Evolutionary conservation across 1,284 basidiomycete species (phyloP), one percentile per base, ranked within the genome.

Genomic region (Tilletia indica): DNA sequence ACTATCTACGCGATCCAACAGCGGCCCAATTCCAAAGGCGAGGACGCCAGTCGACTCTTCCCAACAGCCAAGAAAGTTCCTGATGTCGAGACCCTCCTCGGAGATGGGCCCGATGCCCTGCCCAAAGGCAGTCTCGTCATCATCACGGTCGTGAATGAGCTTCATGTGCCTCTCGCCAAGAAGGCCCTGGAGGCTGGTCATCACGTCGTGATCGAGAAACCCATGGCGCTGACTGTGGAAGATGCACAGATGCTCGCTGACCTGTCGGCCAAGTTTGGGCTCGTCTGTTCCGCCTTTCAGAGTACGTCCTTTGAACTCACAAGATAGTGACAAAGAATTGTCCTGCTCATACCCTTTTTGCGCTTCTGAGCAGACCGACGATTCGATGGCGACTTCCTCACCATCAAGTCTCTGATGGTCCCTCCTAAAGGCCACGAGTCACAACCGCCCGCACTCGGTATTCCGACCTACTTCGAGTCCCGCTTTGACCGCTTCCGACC

Each of bases 171-270:
- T 19, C 79, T 81, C 63, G 82, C 82, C 36, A 78, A 80, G 70
- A 71, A 75, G 9, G 77, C 81, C 2, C 76, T 83, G 48, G 71
- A 80, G 54, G 54, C 75, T 1, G 79, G 79, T 19, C 77, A 78
- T 72, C 82, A 83, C 68, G 82, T 83, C 9, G 73, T 83, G 11
- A 78, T 82, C 49, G 82, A 83, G 66, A 83, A 83, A 72, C 82
- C 82, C 25, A 74, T 81, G 31, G 77, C 80, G 0, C 74, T 78
- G 38, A 71, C 73, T 67, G 64, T 73, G 9, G 3, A 47, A 3
- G 77, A 83, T 39, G 80, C 80, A 0, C 69, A 74, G 38, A 69
- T 74, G 34, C 75, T 83, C 31, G 73, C 73, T 45, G 70, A 77
- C 21, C 72, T 80, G 11, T 77, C 80, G 16, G 64, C 72, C 0